A percentile compares a stretch with the other conserved stretches of the same genome.
These are phyloP conservation scores for Botrytis medusae DNA, from an alignment of 2,329 filamentous ascomycete genomes.

Conservation along the genomic window DNA sequence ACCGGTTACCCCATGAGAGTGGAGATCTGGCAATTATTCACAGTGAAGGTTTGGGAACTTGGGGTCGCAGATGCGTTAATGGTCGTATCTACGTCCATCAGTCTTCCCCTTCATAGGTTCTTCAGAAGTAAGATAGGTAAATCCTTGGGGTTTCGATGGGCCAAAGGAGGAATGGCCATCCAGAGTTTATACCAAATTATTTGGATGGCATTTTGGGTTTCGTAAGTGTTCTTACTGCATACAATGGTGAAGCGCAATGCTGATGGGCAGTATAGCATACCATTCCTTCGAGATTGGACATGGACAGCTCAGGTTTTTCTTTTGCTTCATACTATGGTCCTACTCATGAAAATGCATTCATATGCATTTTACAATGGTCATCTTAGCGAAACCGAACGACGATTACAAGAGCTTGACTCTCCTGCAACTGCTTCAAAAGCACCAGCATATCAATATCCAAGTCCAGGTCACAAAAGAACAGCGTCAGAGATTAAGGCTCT, in stretches of 20 bases:
- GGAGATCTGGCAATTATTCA: conserved; percentile 85
- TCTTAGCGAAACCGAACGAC: conserved; percentile 80
- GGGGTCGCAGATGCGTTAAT: conserved; percentile 81
- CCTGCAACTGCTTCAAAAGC: conserved; percentile 68
- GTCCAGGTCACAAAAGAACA: conserved; percentile 27
- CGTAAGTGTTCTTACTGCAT: conserved; percentile 44
- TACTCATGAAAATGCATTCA: conserved; percentile 99
- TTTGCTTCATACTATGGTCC: conserved; percentile 81
- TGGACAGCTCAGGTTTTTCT: conserved; percentile 98
- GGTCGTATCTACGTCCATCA: conserved; percentile 72
- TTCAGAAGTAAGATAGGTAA: conserved; percentile 56
- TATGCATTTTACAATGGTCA: conserved; percentile 99
- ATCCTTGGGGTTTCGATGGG: conserved; percentile 66
- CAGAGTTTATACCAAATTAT: conserved; percentile 78
- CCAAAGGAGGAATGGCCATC: conserved; percentile 70
- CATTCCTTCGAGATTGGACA: conserved; percentile 84
- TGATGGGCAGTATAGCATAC: conserved; percentile 53
- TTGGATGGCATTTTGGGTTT: conserved; percentile 83
- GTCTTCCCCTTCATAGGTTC: conserved; percentile 70
- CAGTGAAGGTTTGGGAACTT: conserved; percentile 84
- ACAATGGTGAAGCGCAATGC: not conserved
- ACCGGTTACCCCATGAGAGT: conserved; percentile 84
- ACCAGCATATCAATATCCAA: conserved; percentile 75
- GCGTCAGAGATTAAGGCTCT: conserved; percentile 31
- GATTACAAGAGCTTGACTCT: conserved; percentile 75